Conservation (phyloP, 331 rosid species). For the Telfairia occidentalis region DNA sequence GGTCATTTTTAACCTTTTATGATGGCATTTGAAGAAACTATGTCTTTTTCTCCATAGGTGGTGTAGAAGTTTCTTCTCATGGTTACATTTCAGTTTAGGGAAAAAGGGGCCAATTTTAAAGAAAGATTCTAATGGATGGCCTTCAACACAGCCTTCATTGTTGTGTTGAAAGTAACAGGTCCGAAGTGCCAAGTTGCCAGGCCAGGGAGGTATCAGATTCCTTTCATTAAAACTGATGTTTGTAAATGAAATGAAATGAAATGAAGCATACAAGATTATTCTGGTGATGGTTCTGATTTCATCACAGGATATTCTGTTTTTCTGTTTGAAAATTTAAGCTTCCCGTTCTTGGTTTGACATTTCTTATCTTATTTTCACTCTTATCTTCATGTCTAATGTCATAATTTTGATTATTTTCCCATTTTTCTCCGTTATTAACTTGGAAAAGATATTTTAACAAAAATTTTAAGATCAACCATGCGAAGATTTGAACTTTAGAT, state of each 20-base stretch:
- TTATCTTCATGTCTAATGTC: too few relatives aligned
- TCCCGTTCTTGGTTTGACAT: not conserved
- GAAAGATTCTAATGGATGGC: not conserved
- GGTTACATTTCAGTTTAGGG: not conserved
- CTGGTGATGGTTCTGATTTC: conserved; percentile 6
- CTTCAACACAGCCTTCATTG: not conserved
- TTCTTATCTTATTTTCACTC: not conserved
- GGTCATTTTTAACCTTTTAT: not conserved
- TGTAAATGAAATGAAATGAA: conserved; percentile 18
- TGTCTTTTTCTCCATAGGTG: not conserved
- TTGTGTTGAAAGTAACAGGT: conserved; percentile 15
- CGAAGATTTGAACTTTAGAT: not conserved
- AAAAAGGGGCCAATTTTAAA: not conserved
- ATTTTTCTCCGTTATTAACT: not conserved
- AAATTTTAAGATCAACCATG: too few relatives aligned
- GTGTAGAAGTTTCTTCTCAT: not conserved
- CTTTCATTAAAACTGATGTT: conserved; percentile 15
- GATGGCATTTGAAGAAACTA: not conserved
- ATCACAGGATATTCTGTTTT: conserved; percentile 2
- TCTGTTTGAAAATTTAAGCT: not conserved
- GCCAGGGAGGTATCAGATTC: conserved; percentile 41
- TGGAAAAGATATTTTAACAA: not conserved
- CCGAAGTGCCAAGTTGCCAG: conserved; percentile 32
- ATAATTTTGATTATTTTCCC: not conserved
- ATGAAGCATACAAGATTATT: conserved; percentile 4